phyloP scores from a whole-genome alignment of 2,329 filamentous ascomycete species.

The Fonsecaea multimorphosa region DNA sequence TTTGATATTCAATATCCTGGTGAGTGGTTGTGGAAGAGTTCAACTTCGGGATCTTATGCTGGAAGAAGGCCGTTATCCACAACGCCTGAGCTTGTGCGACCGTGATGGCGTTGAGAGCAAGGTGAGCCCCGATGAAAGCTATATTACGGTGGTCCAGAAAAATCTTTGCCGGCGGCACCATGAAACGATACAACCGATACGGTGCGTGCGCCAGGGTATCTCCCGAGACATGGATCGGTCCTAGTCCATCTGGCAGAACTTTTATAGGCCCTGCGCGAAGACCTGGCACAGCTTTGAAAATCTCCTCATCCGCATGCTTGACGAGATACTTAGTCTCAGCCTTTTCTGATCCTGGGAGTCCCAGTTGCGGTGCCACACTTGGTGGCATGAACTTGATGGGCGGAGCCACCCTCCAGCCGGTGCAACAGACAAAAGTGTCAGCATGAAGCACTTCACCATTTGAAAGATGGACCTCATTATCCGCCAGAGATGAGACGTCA shows the following conservation, averaged over 20 bases:
- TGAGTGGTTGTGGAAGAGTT: slow-evolving; percentile 37
- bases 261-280: not conserved
- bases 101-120: slow-evolving; percentile 53
- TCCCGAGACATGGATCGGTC: slow-evolving; percentile 41
- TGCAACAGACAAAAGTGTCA: slow-evolving; percentile 61
- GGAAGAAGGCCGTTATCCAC: slow-evolving; percentile 71
- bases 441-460: slow-evolving; percentile 53
- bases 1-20: slow-evolving; percentile 58
- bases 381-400: slow-evolving; percentile 54
- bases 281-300: slow-evolving; percentile 40
- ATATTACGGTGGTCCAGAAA: slow-evolving; percentile 45
- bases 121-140: slow-evolving; percentile 56
- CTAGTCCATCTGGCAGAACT: not conserved
- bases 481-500: slow-evolving; percentile 18
- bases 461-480: slow-evolving; percentile 54
- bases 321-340: slow-evolving; percentile 31
- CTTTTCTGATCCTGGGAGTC: not conserved
- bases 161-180: slow-evolving; percentile 46
- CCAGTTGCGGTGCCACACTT: slow-evolving; percentile 40
- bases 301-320: slow-evolving; percentile 54
- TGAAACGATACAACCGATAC: slow-evolving; percentile 50
- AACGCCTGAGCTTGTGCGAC: slow-evolving; percentile 57
- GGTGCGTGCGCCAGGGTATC: slow-evolving; percentile 5
- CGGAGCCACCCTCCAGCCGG: slow-evolving; percentile 62
- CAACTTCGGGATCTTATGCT: slow-evolving; percentile 50